Evolutionary conservation across 192 early-diverging fungal genomes (phyloP).

Genomic region (Tieghemiomyces parasiticus): DNA sequence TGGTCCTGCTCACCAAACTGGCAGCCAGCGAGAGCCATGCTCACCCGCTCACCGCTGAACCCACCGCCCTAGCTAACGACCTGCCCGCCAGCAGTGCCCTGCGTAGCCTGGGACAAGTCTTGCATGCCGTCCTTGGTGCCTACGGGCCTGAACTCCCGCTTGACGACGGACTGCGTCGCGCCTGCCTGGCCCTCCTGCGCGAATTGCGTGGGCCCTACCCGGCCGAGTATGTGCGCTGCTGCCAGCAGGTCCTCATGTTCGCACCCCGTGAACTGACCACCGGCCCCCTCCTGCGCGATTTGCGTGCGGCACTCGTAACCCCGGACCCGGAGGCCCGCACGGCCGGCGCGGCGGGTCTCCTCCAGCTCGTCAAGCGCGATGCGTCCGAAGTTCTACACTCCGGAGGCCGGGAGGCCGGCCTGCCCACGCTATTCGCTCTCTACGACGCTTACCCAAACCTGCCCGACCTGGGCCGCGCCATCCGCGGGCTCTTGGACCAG

Average conservation of each 20-base stretch:
- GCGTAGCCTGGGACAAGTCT: conserved; percentile 66
- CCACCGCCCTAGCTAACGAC: conserved; percentile 20
- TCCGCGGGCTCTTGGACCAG: conserved; percentile 41
- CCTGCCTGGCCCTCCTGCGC: conserved; percentile 64
- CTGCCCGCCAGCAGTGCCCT: conserved; percentile 31
- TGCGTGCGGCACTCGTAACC: conserved; percentile 53
- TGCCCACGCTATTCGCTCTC: conserved; percentile 56
- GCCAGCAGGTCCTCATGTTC: conserved; percentile 83
- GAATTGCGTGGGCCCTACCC: conserved; percentile 71
- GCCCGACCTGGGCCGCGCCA: conserved; percentile 39
- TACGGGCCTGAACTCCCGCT: conserved; percentile 82
- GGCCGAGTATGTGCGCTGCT: conserved; percentile 71
- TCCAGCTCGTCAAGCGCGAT: conserved; percentile 69
- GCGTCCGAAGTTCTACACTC: conserved; percentile 50
- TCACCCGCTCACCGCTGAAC: conserved; percentile 15
- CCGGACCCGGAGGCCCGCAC: conserved; percentile 46
- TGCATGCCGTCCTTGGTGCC: conserved; percentile 76
- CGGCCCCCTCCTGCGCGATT: conserved; percentile 46
- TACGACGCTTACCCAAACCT: conserved; percentile 55
- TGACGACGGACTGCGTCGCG: conserved; percentile 52
- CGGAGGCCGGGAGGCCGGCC: conserved; percentile 44
- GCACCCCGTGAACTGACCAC: conserved; percentile 59
- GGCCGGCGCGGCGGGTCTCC: conserved; percentile 68
- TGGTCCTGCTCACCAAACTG: conserved; percentile 76
- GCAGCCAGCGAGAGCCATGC: conserved; percentile 81